Evolutionary conservation across 768 basidiomycete genomes (phyloP), one percentile per base, ranked within the genome.

Genomic region (Hemileccinum rubropunctum): DNA sequence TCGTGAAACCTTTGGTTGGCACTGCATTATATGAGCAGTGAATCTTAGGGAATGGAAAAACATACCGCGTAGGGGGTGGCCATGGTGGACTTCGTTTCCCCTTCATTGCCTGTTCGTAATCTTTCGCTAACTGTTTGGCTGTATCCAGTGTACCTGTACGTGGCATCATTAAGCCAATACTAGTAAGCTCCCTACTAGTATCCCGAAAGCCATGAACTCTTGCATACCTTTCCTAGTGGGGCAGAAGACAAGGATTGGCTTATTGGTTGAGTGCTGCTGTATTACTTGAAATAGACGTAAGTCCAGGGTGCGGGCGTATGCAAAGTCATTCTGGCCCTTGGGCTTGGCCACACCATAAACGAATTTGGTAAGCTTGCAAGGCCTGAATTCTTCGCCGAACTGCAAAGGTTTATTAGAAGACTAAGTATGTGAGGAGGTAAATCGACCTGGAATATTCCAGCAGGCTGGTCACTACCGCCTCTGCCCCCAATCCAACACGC

Each of bases 371-470:
- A 95, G 76, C 60, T 82, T 83, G 70, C 93, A 95, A 2, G 95
- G 93, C 23, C 95, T 78, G 61, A 83, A 98, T 47, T 90, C 87
- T 62, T 98, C 93, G 10, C 91, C 93, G 54, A 99, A 98, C 92
- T 97, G 50, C 33, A 27, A 6, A 40, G 17, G 2, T 35, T 42
- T 23, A 28, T 56, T 27, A 59, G 40, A 27, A 32, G 28, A 42
- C 13, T 42, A 33, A 15, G 23, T 6, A 27, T 9, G 23, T 11
- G 3, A 21, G 18, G 35, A 36, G 10, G 32, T 26, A 41, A 27
- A 52, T 56, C n/a, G 44, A 88, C 94, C 74, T 87, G 79, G 58
- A 86, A 88, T 20, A 88, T 77, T 44, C 69, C 73, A 1, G 91
- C 92, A 23, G 79, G 72, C 20, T 38, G 56, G 32, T 71, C 60